A percentile compares a stretch with the other conserved stretches of the same genome.
These are phyloP conservation scores for Hypoxylon lenormandii DNA, from an alignment of 495 filamentous ascomycete species.

Conservation along the genomic window DNA sequence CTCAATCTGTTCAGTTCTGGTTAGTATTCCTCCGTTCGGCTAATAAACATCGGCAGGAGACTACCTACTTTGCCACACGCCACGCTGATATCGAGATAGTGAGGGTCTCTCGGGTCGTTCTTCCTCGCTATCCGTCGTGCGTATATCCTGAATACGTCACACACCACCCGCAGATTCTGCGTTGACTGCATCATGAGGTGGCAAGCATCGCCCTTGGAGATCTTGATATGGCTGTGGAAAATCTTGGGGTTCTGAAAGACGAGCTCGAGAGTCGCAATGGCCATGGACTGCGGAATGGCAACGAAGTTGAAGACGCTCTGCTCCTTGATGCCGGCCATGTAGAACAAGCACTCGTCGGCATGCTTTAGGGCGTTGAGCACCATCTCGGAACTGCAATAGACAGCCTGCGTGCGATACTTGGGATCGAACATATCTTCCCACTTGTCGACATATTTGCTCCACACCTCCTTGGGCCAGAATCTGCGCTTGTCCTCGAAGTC, in stretches of 20 bases:
- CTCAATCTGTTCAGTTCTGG: conserved; percentile 73
- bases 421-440: conserved; percentile 91
- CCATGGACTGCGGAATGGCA: conserved; percentile 98
- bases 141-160: conserved; percentile 80
- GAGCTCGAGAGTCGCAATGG: conserved; percentile 90
- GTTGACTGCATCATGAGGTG: conserved; percentile 90
- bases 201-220: conserved; percentile 94
- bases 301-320: conserved; percentile 99
- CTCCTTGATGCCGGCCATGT: conserved; percentile 94
- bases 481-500: conserved; percentile 85
- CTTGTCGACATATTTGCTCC: conserved; percentile 89
- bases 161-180: conserved; percentile 83
- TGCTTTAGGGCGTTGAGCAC: conserved; percentile 87
- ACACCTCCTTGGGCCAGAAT: conserved; percentile 95
- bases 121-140: conserved; percentile 87
- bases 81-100: conserved; percentile 91
- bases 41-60: conserved; percentile 2
- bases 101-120: conserved; percentile 92
- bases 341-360: conserved; percentile 93
- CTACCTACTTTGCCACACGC: conserved; percentile 83
- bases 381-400: conserved; percentile 95
- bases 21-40: conserved; percentile 14
- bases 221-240: conserved; percentile 91
- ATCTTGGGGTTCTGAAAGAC: conserved; percentile 92
- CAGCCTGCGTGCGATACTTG: conserved; percentile 79